phyloP scores from a whole-genome alignment of 768 basidiomycete species.

The Phanerodontia chrysosporium region DNA sequence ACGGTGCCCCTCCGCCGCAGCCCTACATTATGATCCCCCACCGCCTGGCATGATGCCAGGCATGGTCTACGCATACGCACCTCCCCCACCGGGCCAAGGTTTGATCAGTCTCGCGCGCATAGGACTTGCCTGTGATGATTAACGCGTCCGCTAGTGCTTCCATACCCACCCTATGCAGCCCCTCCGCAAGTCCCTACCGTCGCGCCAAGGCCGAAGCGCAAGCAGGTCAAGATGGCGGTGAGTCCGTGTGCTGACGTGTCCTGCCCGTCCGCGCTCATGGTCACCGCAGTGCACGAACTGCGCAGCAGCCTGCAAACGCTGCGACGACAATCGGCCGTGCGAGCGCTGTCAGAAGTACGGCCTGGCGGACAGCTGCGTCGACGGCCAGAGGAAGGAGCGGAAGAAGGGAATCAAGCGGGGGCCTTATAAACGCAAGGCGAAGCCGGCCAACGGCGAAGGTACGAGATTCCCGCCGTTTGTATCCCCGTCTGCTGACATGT shows the following conservation, averaged over 20 bases:
- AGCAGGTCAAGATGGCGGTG: constrained; percentile 58
- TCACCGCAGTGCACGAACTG: constrained; percentile 48
- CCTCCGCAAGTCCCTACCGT: constrained; percentile 18
- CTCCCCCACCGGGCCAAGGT: constrained; percentile 37
- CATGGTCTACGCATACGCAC: constrained; percentile 40
- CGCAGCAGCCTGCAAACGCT: constrained; percentile 53
- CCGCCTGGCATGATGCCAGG: constrained; percentile 32
- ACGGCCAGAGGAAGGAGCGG: constrained; percentile 61
- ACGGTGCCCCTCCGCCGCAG: constrained; percentile 29
- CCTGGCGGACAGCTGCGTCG: constrained; percentile 49
- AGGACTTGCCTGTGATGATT: background rate
- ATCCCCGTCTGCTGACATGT: constrained; percentile 6
- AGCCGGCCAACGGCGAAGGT: constrained; percentile 20
- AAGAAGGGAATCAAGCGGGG: constrained; percentile 58
- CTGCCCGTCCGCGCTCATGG: background rate
- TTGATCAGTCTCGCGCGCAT: constrained; percentile 7
- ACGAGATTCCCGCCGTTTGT: constrained; percentile 1
- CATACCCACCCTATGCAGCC: constrained; percentile 4
- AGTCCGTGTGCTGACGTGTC: constrained; percentile 20
- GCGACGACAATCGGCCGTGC: constrained; percentile 57
- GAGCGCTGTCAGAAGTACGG: constrained; percentile 63
- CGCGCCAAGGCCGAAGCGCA: constrained; percentile 39
- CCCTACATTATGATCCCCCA: constrained; percentile 35
- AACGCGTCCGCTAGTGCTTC: background rate
- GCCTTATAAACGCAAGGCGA: constrained; percentile 52